These are phyloP conservation scores for Mucor saturninus DNA, from an alignment of 371 early-diverging fungal species.

Conservation along the genomic window DNA sequence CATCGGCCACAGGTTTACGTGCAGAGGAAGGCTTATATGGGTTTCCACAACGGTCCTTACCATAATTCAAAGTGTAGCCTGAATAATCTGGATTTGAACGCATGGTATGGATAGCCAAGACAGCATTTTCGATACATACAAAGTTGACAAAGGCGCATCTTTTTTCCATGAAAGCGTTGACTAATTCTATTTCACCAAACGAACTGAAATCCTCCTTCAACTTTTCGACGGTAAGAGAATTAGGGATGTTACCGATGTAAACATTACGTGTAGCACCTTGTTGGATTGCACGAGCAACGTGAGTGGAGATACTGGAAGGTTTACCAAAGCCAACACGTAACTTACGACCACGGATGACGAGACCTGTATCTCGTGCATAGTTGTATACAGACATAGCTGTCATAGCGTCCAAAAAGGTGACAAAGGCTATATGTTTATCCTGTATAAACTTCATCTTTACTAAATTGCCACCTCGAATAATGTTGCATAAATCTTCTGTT, in stretches of 20 bases:
- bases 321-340: slow-evolving; percentile 85
- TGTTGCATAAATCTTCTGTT: slow-evolving; percentile 83
- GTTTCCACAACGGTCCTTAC: slow-evolving; percentile 85
- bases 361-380: slow-evolving; percentile 61
- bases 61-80: slow-evolving; percentile 70
- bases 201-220: slow-evolving; percentile 70
- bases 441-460: slow-evolving; percentile 73
- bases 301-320: slow-evolving; percentile 57
- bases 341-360: slow-evolving; percentile 71
- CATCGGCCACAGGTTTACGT: too few relatives aligned
- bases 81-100: slow-evolving; percentile 56
- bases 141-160: slow-evolving; percentile 87
- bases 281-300: slow-evolving; percentile 63
- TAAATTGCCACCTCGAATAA: slow-evolving; percentile 83
- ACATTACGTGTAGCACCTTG: slow-evolving; percentile 83
- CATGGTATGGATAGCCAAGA: slow-evolving; percentile 73
- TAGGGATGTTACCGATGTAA: slow-evolving; percentile 73
- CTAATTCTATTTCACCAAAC: slow-evolving; percentile 81
- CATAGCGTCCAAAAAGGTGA: slow-evolving; percentile 72
- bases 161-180: slow-evolving; percentile 79
- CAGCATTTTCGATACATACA: slow-evolving; percentile 69
- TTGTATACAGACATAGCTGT: slow-evolving; percentile 67
- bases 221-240: slow-evolving; percentile 62
- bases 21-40: slow-evolving; percentile 15
- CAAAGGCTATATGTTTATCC: slow-evolving; percentile 83